Evolutionary conservation across 345 rosid genomes (phyloP).

Genomic region (Laguncularia racemosa): DNA sequence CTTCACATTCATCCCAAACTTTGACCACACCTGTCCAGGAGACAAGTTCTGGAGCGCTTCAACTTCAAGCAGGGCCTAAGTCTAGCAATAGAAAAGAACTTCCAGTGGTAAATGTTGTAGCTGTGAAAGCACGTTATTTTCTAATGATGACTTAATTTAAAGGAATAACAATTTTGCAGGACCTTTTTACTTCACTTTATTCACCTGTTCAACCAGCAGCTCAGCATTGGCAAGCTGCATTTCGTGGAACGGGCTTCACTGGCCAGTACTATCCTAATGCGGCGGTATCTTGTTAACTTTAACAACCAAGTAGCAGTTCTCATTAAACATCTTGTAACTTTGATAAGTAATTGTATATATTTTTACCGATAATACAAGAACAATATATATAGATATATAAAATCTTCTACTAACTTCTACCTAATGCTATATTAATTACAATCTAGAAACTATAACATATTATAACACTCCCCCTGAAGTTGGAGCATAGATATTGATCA

Average conservation of each 20-base stretch:
- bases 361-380: too few species aligned
- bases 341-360: too few species aligned
- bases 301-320: background rate
- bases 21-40: constrained; percentile 18
- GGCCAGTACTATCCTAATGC: constrained; percentile 45
- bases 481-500: too few species aligned
- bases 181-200: constrained; percentile 57
- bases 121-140: constrained; percentile 8
- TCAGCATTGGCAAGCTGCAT: constrained; percentile 39
- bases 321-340: too few species aligned
- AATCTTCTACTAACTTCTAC: too few species aligned
- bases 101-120: constrained; percentile 44
- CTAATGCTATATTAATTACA: too few species aligned
- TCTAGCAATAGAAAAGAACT: constrained; percentile 50
- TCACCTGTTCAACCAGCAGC: constrained; percentile 26
- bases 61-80: constrained; percentile 24
- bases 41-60: constrained; percentile 15
- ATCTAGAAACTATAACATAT: too few species aligned
- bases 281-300: constrained; percentile 30
- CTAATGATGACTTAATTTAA: constrained; percentile 38
- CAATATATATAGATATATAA: too few species aligned
- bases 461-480: too few species aligned
- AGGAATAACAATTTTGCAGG: constrained; percentile 34
- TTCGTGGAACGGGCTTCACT: constrained; percentile 39
- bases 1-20: background rate